A percentile compares a stretch with the other conserved stretches of the same genome.
Evolutionary conservation across 2,329 filamentous ascomycete species (phyloP).

Genomic region (Rhexocercosporidium sp.): DNA sequence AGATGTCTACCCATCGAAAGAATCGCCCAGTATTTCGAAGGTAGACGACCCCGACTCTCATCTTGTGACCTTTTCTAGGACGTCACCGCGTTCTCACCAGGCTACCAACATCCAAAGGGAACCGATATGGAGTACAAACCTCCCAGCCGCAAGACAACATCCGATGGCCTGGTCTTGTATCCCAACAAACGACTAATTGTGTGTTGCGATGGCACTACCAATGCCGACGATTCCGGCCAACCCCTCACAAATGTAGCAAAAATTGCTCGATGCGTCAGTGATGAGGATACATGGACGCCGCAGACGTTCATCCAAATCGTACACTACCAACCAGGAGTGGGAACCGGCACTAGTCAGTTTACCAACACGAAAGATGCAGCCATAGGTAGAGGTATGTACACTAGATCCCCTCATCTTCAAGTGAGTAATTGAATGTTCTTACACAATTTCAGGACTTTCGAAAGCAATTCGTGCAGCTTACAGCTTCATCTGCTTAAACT

Average conservation of each 20-base stretch:
- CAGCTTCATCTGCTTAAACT: slow-evolving; percentile 45
- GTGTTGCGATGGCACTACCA: slow-evolving; percentile 25
- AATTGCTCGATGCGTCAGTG: slow-evolving; percentile 38
- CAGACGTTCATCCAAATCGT: slow-evolving; percentile 51
- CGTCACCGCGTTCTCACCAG: no score
- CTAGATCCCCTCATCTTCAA: neutral
- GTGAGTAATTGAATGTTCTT: slow-evolving; percentile 46
- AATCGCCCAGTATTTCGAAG: no score
- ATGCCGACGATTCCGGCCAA: neutral
- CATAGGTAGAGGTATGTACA: slow-evolving; percentile 44
- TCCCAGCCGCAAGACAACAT: neutral
- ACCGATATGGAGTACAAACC: neutral
- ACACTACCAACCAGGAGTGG: slow-evolving; percentile 64
- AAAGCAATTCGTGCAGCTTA: slow-evolving; percentile 54
- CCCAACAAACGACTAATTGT: slow-evolving; percentile 21
- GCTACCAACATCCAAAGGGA: no score
- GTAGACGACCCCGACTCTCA: no score
- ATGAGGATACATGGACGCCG: slow-evolving; percentile 7
- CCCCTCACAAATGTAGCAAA: slow-evolving; percentile 21
- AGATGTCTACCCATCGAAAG: no score
- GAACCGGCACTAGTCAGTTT: slow-evolving; percentile 53
- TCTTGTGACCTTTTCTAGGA: no score
- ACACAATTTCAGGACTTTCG: slow-evolving; percentile 43
- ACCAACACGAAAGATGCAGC: slow-evolving; percentile 50
- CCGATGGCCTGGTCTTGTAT: neutral